phyloP scores from a whole-genome alignment of 208 protist genomes.

The Balamuthia mandrillaris region DNA sequence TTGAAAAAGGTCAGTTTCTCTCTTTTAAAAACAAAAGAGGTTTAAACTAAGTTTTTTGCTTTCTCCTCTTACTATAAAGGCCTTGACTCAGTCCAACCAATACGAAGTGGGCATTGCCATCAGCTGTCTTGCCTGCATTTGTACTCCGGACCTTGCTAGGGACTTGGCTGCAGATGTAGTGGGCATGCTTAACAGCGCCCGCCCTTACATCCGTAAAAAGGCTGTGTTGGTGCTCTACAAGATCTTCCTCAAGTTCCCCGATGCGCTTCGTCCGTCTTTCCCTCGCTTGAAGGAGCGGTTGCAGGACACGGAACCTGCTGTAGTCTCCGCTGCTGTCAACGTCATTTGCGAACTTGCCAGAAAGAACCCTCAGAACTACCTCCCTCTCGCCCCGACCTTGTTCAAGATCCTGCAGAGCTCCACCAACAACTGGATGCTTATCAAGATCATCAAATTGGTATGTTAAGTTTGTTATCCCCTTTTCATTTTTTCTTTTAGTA shows the following conservation, averaged over 20 bases:
- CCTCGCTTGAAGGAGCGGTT: conserved; percentile 93
- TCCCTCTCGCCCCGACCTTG: conserved; percentile 92
- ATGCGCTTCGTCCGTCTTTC: conserved; percentile 92
- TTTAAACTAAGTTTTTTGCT: too few relatives aligned
- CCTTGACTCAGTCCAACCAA: conserved; percentile 86
- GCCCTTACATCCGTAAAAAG: conserved; percentile 61
- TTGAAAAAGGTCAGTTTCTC: conserved; percentile 84
- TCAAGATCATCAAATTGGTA: conserved; percentile 97
- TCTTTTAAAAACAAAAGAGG: too few relatives aligned
- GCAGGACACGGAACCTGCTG: conserved; percentile 85
- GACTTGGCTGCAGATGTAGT: conserved; percentile 93
- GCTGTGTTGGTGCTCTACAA: conserved; percentile 17
- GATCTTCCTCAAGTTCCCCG: conserved; percentile 94
- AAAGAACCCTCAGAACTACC: conserved; percentile 95
- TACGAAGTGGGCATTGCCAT: conserved; percentile 92
- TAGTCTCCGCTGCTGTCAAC: conserved; percentile 91
- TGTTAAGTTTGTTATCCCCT: not conserved
- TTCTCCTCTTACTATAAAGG: conserved; percentile 47
- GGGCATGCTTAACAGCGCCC: conserved; percentile 80
- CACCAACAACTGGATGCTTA: conserved; percentile 97
- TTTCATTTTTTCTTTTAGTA: conserved; percentile 15
- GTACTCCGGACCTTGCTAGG: conserved; percentile 89
- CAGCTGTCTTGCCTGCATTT: conserved; percentile 88
- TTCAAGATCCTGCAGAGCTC: conserved; percentile 86
- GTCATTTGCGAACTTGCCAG: conserved; percentile 96